These are phyloP conservation scores for Epichloe coenophiala DNA, from an alignment of 2,329 filamentous ascomycete species.

Conservation along the genomic window DNA sequence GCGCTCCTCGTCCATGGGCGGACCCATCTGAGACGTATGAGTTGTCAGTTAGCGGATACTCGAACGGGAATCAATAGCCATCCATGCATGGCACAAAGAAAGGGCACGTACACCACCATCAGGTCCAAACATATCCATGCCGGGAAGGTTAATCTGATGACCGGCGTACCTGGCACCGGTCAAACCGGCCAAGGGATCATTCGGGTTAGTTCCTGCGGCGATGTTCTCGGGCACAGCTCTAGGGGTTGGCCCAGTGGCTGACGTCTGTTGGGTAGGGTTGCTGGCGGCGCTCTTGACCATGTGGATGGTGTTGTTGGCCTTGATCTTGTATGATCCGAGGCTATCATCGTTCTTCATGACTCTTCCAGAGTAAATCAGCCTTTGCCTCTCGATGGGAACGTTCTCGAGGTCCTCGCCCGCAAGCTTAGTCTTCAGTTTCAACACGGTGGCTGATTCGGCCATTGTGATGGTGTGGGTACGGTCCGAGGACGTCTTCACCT, in stretches of 20 bases:
- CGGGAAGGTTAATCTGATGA: slow-evolving; percentile 69
- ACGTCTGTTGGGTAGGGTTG: slow-evolving; percentile 43
- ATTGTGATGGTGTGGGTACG: slow-evolving; percentile 75
- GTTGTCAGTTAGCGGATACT: slow-evolving; percentile 12
- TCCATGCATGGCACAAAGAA: background rate
- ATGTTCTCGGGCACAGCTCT: slow-evolving; percentile 55
- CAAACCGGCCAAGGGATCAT: slow-evolving; percentile 79
- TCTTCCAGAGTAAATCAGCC: slow-evolving; percentile 92
- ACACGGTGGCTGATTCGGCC: slow-evolving; percentile 59
- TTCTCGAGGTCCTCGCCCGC: slow-evolving; percentile 71
- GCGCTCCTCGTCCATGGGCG: slow-evolving; percentile 66
- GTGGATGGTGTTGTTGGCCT: slow-evolving; percentile 88
- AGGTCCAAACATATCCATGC: slow-evolving; percentile 78
- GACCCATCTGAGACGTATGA: slow-evolving; percentile 57
- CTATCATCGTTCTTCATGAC: slow-evolving; percentile 93
- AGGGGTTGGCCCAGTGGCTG: slow-evolving; percentile 27
- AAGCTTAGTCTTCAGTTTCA: slow-evolving; percentile 82
- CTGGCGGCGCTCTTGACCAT: slow-evolving; percentile 93
- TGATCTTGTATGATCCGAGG: slow-evolving; percentile 81
- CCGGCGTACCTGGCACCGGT: slow-evolving; percentile 92
- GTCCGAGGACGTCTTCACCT: slow-evolving; percentile 93
- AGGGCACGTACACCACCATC: slow-evolving; percentile 70
- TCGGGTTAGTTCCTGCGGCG: slow-evolving; percentile 60
- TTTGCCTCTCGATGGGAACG: slow-evolving; percentile 75
- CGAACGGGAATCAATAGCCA: background rate